A percentile compares a stretch with the other conserved stretches of the same genome.
phyloP scores from a whole-genome alignment of 176 grass and related monocot genomes.

The Dactylis glomerata region DNA sequence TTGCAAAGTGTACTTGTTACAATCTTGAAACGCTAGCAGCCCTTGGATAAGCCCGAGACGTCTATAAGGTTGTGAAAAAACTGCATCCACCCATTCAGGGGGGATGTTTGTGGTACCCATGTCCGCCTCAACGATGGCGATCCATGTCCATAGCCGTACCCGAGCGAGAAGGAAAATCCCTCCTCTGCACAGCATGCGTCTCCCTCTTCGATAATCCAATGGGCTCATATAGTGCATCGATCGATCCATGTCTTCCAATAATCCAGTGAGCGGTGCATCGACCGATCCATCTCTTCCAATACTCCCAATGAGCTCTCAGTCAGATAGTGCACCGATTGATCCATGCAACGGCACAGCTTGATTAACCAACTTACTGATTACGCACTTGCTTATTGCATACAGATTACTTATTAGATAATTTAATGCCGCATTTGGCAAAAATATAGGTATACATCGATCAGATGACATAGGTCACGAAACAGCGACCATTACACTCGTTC shows the following conservation, averaged over 20 bases:
- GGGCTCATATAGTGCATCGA: neutral
- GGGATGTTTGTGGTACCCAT: neutral
- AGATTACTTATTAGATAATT: neutral
- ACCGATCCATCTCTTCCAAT: neutral
- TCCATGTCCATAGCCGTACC: neutral
- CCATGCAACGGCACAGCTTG: neutral
- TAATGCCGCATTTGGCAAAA: neutral
- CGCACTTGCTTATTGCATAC: neutral
- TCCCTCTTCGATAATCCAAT: neutral
- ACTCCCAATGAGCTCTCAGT: too few species aligned
- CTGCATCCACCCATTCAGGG: too few species aligned
- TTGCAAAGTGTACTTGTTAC: too few species aligned
- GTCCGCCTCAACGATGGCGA: neutral
- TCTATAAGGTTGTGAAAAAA: too few species aligned
- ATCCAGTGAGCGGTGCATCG: neutral
- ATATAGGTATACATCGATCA: neutral
- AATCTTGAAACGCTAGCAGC: too few species aligned
- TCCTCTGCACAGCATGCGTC: neutral
- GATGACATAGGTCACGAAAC: constrained; percentile 27
- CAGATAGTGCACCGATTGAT: neutral
- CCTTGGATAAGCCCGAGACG: too few species aligned
- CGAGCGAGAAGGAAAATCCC: neutral
- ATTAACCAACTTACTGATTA: neutral
- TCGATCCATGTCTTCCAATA: neutral
- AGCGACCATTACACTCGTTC: constrained; percentile 18